Conservation (phyloP, 176 grass and related monocot genomes). For the Avena sativa region DNA sequence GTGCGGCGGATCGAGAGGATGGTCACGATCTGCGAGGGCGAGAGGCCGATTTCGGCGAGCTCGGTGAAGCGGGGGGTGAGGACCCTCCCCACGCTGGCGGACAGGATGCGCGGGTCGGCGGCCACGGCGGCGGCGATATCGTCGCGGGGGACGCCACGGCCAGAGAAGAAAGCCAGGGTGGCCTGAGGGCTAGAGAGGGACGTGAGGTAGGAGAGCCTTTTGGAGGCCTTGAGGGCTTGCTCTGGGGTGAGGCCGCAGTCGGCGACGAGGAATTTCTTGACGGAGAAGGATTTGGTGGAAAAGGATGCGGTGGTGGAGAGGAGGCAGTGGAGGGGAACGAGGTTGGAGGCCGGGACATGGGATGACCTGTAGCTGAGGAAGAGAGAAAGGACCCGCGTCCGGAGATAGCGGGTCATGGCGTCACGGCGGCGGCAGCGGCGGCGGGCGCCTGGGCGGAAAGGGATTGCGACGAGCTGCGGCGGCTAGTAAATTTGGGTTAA, state of each 20-base stretch:
- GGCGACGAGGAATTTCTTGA: neutral
- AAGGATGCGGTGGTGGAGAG: conserved; percentile 1
- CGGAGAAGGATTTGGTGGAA: neutral
- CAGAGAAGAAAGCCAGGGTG: neutral
- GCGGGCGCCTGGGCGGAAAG: neutral
- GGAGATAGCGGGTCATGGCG: neutral
- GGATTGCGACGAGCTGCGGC: no score
- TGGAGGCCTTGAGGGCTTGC: conserved; percentile 11
- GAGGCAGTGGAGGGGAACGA: neutral
- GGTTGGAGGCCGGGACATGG: neutral
- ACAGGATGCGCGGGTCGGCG: conserved; percentile 15
- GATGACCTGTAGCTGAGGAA: neutral
- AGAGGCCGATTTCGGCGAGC: neutral
- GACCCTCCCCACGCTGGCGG: neutral
- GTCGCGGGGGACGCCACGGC: neutral
- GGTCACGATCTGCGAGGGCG: neutral
- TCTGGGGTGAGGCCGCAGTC: neutral
- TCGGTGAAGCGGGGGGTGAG: neutral
- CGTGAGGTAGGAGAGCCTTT: neutral
- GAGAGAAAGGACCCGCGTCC: neutral
- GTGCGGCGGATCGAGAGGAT: neutral
- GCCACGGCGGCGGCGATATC: neutral
- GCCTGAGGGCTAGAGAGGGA: neutral
- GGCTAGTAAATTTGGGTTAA: no score
- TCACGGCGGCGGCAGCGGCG: neutral